Base-by-base conservation (phyloP, 352 stramenopile species). In the Phytopythium cucurbitacearum region DNA sequence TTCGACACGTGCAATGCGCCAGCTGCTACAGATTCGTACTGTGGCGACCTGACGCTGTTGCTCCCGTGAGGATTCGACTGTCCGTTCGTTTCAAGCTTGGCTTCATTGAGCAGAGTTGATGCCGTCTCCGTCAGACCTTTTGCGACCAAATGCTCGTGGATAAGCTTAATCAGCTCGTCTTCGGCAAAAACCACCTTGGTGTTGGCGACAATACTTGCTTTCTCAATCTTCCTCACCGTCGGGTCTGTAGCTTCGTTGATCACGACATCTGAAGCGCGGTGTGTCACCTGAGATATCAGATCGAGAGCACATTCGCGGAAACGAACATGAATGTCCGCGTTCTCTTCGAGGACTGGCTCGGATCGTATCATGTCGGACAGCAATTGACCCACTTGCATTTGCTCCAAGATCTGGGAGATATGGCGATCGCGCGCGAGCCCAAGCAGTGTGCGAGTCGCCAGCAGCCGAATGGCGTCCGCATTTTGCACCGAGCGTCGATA, bases 401-500 rank as follows among this genome's bases (percentile, higher is more conserved):
- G 93, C 58, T 96, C 85, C 4, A 96, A 58, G 53, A 96, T 94
- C 58, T 96, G 87, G 0, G 85, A 83, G 51, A 96, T 94, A 34
- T 95, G 85, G 3, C 82, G 72, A 53, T 96, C 87, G 34, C 87
- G 76, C n/a, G 87, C 82, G 8, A 96, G 59, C 0, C 87, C 87
- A 11, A 95, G 56, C 10, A 96, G 62, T 6, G 80, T 83, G n/a
- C 84, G 79, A 12, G 85, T 93, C 1, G 87, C 77, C 12, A 95
- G 56, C 16, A 96, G 48, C 9, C 87, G 84, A 53, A 96, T 91
- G 13, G 74, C 76, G 59, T 96, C 87, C 11, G 87, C 85, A 39
- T 92, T 88, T 51, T 94, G 82, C 7, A 94, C 81, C 0, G 85
- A 95, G 7, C 86, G 67, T 51, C 92, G 89, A 68, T 96, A 96